phyloP scores from a whole-genome alignment of 2,329 filamentous ascomycete species.

The Cladosporium cucumerinum region DNA sequence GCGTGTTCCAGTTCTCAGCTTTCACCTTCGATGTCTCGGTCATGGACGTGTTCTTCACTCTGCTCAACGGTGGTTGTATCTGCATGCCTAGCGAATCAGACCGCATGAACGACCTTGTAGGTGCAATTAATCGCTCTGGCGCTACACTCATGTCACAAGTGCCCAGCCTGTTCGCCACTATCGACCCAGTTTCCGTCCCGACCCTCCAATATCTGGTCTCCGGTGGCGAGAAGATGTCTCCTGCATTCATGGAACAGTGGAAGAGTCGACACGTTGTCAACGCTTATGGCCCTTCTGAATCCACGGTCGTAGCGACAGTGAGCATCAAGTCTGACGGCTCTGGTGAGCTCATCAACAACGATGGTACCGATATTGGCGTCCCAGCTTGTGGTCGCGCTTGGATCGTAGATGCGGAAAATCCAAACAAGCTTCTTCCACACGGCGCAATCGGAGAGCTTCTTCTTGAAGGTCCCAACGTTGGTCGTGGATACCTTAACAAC shows the following conservation, averaged over 20 bases:
- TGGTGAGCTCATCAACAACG: slow-evolving; percentile 31
- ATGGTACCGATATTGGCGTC: slow-evolving; percentile 32
- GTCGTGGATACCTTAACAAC: slow-evolving; percentile 41
- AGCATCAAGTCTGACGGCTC: slow-evolving; percentile 8
- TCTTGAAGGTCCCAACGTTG: slow-evolving; percentile 45
- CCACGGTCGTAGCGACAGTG: slow-evolving; percentile 15
- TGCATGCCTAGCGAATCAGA: slow-evolving; percentile 48
- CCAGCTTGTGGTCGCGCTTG: slow-evolving; percentile 23
- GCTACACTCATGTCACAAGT: slow-evolving; percentile 46
- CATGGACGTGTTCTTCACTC: slow-evolving; percentile 36
- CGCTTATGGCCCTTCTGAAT: slow-evolving; percentile 41
- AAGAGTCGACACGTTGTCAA: slow-evolving; percentile 45
- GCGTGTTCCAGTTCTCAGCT: slow-evolving; percentile 52
- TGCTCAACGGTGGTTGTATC: slow-evolving; percentile 44
- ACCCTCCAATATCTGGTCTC: slow-evolving; percentile 42
- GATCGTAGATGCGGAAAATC: slow-evolving; percentile 30
- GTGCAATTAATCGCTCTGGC: slow-evolving; percentile 36
- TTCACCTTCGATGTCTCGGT: slow-evolving; percentile 47
- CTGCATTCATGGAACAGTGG: slow-evolving; percentile 45
- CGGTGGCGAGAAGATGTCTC: slow-evolving; percentile 44
- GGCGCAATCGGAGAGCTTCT: slow-evolving; percentile 48
- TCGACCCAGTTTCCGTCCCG: slow-evolving; percentile 40
- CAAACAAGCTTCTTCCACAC: slow-evolving; percentile 35
- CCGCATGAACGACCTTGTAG: slow-evolving; percentile 47
- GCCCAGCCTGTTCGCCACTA: slow-evolving; percentile 42